Percentiles rank a stretch among this genome's conserved stretches.
Evolutionary conservation across 163 green algal species (phyloP).

Genomic region (Scenedesmus sp.): DNA sequence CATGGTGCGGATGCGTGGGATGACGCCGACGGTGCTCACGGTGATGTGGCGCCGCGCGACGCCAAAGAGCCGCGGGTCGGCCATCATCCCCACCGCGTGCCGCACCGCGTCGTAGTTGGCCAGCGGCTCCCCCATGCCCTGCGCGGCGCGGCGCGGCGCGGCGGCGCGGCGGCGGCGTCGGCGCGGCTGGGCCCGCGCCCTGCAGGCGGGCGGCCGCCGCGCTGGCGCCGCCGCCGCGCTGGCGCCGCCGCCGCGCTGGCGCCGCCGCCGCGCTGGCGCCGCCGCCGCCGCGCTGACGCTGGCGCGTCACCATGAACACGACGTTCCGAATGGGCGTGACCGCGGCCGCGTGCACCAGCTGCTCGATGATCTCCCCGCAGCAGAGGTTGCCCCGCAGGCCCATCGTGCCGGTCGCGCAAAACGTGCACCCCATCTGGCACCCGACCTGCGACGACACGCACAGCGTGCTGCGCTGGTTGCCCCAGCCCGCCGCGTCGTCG

Average conservation of each 20-base stretch:
- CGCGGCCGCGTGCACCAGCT: slow-evolving; percentile 88
- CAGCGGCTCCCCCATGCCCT: slow-evolving; percentile 93
- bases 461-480: slow-evolving; percentile 79
- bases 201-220: background rate
- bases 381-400: slow-evolving; percentile 86
- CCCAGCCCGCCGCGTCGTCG: slow-evolving; percentile 39
- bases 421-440: slow-evolving; percentile 97
- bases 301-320: slow-evolving; percentile 92
- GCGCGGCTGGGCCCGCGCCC: background rate
- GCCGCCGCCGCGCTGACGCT: background rate
- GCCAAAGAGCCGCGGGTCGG: slow-evolving; percentile 73
- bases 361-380: slow-evolving; percentile 95
- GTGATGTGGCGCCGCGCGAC: slow-evolving; percentile 84
- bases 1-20: slow-evolving; percentile 77
- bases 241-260: too few relatives aligned
- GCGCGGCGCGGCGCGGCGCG: background rate
- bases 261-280: too few relatives aligned
- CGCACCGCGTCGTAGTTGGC: slow-evolving; percentile 92
- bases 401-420: slow-evolving; percentile 98
- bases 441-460: slow-evolving; percentile 96
- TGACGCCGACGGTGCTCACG: slow-evolving; percentile 94
- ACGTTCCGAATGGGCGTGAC: slow-evolving; percentile 87
- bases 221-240: too few relatives aligned
- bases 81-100: slow-evolving; percentile 79
- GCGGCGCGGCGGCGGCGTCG: background rate